A percentile compares a stretch with the other conserved stretches of the same genome.
These are phyloP conservation scores for Neolecta irregularis DNA, from an alignment of 1,139 yeast genomes.

Conservation along the genomic window DNA sequence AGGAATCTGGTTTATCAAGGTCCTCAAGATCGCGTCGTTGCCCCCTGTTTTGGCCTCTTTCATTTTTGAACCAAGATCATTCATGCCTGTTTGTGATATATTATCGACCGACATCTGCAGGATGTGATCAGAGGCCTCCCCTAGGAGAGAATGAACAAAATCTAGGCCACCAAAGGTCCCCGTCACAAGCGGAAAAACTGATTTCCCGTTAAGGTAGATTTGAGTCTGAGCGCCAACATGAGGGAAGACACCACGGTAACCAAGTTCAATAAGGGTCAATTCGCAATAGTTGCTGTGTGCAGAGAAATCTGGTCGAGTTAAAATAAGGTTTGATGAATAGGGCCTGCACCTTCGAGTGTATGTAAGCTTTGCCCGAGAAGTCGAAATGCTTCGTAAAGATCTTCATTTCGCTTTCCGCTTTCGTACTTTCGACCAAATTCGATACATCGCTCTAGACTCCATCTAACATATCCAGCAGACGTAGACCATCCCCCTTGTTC, in stretches of 20 bases:
- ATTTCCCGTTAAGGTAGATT: slow-evolving; percentile 17
- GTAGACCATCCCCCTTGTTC: slow-evolving; percentile 20
- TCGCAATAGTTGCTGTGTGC: slow-evolving; percentile 19
- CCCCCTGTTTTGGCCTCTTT: too few species aligned
- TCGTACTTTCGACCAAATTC: slow-evolving; percentile 16
- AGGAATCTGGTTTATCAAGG: slow-evolving; percentile 1
- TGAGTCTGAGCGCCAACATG: slow-evolving; percentile 19
- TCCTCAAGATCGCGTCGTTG: slow-evolving; percentile 4
- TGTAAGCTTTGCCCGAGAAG: slow-evolving; percentile 20
- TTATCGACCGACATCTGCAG: too few species aligned
- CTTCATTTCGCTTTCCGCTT: slow-evolving; percentile 10
- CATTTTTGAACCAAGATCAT: too few species aligned
- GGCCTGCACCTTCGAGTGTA: not conserved
- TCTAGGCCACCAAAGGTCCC: slow-evolving; percentile 21
- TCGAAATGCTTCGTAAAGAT: slow-evolving; percentile 18
- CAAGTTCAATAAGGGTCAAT: slow-evolving; percentile 18
- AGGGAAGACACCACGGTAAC: slow-evolving; percentile 19
- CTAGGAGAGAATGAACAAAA: slow-evolving; percentile 19
- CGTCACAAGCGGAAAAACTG: slow-evolving; percentile 19
- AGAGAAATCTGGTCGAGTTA: slow-evolving; percentile 19
- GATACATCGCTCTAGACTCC: slow-evolving; percentile 17
- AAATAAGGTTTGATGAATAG: too few species aligned
- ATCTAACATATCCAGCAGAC: slow-evolving; percentile 17
- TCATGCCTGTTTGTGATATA: too few species aligned
- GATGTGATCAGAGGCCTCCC: slow-evolving; percentile 20